A percentile compares a stretch with the other conserved stretches of the same genome.
Conservation (phyloP, 257 asterid species). For the Scutellaria minor region DNA sequence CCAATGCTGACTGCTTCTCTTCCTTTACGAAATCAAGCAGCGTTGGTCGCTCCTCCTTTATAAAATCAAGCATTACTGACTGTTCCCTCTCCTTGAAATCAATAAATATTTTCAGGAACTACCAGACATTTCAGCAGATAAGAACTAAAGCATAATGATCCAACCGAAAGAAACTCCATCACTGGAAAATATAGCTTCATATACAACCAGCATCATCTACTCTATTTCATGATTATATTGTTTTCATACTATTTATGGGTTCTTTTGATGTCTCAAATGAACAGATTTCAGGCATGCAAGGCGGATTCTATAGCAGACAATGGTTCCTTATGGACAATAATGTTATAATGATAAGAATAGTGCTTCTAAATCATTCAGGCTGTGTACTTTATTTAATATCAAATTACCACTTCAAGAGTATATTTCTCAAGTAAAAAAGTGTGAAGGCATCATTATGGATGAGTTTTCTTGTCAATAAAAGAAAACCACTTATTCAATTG, state of each 20-base stretch:
- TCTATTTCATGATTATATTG: neutral
- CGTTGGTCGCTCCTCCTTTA: constrained; percentile 37
- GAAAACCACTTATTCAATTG: constrained; percentile 8
- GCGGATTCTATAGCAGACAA: neutral
- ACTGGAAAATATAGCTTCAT: constrained; percentile 11
- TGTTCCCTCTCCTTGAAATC: constrained; percentile 60
- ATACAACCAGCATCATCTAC: neutral
- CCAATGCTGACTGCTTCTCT: constrained; percentile 41
- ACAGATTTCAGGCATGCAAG: constrained; percentile 16
- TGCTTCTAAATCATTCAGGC: constrained; percentile 7
- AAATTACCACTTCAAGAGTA: constrained; percentile 2
- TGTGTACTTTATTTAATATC: neutral
- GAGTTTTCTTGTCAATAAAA: neutral
- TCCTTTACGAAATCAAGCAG: constrained; percentile 49
- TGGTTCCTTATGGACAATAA: neutral
- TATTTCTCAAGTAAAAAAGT: constrained; percentile 23
- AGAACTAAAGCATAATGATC: constrained; percentile 16
- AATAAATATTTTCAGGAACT: constrained; percentile 27
- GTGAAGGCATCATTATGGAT: constrained; percentile 14
- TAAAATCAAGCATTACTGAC: constrained; percentile 33
- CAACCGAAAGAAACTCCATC: neutral
- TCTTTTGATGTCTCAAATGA: neutral
- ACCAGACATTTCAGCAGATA: constrained; percentile 21
- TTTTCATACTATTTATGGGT: neutral
- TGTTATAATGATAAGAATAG: neutral